Evolutionary conservation across 208 protist genomes (phyloP).

Genomic region (Tritrichomonas musculus): DNA sequence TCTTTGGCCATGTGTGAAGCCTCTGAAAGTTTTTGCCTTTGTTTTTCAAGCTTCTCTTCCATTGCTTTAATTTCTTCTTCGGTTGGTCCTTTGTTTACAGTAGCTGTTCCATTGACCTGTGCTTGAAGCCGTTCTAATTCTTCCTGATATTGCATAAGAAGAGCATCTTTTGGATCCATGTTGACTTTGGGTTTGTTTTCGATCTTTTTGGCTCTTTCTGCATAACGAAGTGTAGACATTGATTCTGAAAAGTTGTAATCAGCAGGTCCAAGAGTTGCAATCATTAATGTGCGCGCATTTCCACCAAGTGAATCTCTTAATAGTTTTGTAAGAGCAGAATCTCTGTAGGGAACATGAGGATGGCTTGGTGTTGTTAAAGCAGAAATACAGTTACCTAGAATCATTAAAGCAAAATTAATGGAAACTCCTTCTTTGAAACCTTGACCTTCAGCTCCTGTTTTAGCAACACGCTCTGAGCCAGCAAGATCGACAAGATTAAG

Average conservation of each 20-base stretch:
- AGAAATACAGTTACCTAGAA: slow-evolving; percentile 8
- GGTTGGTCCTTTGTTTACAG: neutral
- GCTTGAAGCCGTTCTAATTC: slow-evolving; percentile 45
- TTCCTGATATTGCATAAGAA: slow-evolving; percentile 61
- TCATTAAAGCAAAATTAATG: neutral
- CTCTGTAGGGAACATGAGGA: slow-evolving; percentile 66
- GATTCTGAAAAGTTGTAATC: slow-evolving; percentile 59
- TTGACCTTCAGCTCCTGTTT: slow-evolving; percentile 37
- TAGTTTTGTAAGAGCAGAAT: slow-evolving; percentile 56
- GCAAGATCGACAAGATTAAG: slow-evolving; percentile 45
- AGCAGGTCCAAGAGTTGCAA: slow-evolving; percentile 56
- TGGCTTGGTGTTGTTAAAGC: neutral
- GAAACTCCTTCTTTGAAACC: slow-evolving; percentile 33
- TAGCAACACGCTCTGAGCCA: slow-evolving; percentile 39
- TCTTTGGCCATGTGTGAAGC: neutral
- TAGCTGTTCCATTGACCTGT: slow-evolving; percentile 38
- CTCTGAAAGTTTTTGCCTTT: neutral
- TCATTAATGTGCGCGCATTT: slow-evolving; percentile 61
- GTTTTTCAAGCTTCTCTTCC: neutral
- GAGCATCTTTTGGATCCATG: slow-evolving; percentile 67
- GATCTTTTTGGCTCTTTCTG: slow-evolving; percentile 66
- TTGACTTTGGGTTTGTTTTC: slow-evolving; percentile 73
- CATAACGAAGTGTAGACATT: slow-evolving; percentile 57
- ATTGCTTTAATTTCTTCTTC: neutral
- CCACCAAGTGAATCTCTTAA: slow-evolving; percentile 54